Evolutionary conservation across 2,329 filamentous ascomycete species (phyloP).

Genomic region (Cryphonectria carpinicola): DNA sequence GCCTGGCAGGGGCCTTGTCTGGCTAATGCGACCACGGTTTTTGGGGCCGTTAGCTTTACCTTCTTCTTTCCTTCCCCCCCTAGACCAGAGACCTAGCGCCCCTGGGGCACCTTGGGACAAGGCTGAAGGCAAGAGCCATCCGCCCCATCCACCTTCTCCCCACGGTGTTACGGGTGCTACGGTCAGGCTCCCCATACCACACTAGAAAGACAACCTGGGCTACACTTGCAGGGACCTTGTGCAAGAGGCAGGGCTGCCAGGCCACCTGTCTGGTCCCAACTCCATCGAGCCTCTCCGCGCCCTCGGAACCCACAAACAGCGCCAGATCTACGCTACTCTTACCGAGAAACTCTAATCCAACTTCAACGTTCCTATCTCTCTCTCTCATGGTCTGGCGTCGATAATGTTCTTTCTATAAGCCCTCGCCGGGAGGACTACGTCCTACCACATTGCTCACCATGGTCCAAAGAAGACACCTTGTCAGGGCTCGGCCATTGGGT

Average conservation of each 20-base stretch:
- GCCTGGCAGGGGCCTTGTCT: not conserved
- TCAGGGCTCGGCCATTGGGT: not conserved
- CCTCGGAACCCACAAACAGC: slow-evolving; percentile 24
- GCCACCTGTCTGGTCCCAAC: slow-evolving; percentile 29
- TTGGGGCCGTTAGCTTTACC: slow-evolving; percentile 12
- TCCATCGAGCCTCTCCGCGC: slow-evolving; percentile 26
- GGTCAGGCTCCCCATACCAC: slow-evolving; percentile 11
- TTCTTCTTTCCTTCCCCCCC: too few relatives aligned
- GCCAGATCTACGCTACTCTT: slow-evolving; percentile 31
- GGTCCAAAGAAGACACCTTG: not conserved
- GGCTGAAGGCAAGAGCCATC: slow-evolving; percentile 16
- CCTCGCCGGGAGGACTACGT: not conserved
- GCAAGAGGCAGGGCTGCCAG: slow-evolving; percentile 15
- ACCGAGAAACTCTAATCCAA: slow-evolving; percentile 31
- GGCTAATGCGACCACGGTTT: slow-evolving; percentile 20
- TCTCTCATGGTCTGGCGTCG: not conserved
- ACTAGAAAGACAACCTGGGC: slow-evolving; percentile 5
- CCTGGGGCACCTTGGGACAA: slow-evolving; percentile 15
- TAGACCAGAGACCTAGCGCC: slow-evolving; percentile 4
- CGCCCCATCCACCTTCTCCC: not conserved
- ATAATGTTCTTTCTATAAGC: not conserved
- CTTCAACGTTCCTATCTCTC: slow-evolving; percentile 16
- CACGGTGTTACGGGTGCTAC: not conserved
- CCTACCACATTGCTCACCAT: slow-evolving; percentile 10
- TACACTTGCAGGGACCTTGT: slow-evolving; percentile 15